Base-by-base conservation (phyloP, 2,329 filamentous ascomycete genomes). In the Penicillium sp. region DNA sequence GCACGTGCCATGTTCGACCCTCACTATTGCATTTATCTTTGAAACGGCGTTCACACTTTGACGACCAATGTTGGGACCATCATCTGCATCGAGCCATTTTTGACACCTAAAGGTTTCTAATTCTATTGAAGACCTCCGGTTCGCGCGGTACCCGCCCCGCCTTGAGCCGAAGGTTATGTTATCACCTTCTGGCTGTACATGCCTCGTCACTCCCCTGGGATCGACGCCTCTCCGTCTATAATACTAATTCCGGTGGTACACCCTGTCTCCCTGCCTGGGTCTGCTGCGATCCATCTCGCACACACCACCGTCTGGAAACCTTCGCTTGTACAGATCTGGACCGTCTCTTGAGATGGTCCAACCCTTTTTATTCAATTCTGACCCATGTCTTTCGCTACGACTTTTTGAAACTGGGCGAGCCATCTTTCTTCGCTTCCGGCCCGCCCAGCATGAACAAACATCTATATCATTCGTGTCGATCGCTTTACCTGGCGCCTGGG, bases 61-160 rank as follows among this genome's bases (percentile, higher is more conserved):
- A 67, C 56, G 61, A 64, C 56, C 59, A 62, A 52, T 47, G 26
- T 58, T 61, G 51, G 58, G 56, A 51, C 39, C 40, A 53, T 57
- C 50, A 60, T 59, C 56, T 59, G 59, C 60, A 66, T 65, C 53
- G 54, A 64, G 59, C 61, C 53, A 56, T 57, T 56, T 64, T 64
- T 56, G 55, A 63, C 60, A 60, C 56, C 57, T 65, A 49, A 56
- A 53, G 41, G 49, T 58, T 64, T 64, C 67, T 65, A 66, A 67
- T 45, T 43, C 35, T 45, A 48, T 51, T 54, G 43, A 34, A 47
- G 45, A 33, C 47, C 41, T 53, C 33, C 48, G 48, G 46, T 47
- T 51, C 46, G 50, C 51, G 43, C 48, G 53, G 48, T 42, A 43
- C 40, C 44, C 27, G 20, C 42, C 38, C 39, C 47, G 50, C 42